These are phyloP conservation scores for Phoenix roebelenii DNA, from an alignment of 176 grass and related monocot species.

Conservation along the genomic window DNA sequence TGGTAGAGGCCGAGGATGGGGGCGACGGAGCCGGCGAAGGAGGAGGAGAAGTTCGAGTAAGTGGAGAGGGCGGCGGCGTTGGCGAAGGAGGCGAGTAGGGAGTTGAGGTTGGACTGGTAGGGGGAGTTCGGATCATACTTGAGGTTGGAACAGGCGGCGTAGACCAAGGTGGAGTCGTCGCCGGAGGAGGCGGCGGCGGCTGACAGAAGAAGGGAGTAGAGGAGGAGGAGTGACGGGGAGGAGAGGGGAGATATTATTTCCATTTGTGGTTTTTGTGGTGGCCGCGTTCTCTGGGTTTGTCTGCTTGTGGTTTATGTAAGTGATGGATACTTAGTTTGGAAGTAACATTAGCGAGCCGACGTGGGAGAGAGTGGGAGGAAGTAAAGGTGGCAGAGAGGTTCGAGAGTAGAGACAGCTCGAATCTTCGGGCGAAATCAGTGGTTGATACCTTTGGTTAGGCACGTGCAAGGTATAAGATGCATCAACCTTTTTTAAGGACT, in stretches of 20 bases:
- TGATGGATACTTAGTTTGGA: too few relatives aligned
- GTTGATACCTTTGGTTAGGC: too few relatives aligned
- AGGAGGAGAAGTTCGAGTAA: constrained; percentile 7
- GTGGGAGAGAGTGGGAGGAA: too few relatives aligned
- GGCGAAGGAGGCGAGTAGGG: constrained; percentile 49
- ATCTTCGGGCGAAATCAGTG: too few relatives aligned
- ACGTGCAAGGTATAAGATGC: too few relatives aligned
- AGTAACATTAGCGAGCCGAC: too few relatives aligned
- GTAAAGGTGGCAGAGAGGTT: too few relatives aligned
- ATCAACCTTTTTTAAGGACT: too few relatives aligned
- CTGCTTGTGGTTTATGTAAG: too few relatives aligned
- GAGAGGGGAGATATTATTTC: neutral
- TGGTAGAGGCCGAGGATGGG: constrained; percentile 5
- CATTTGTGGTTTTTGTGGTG: constrained; percentile 16
- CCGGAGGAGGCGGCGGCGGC: constrained; percentile 2
- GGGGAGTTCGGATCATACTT: constrained; percentile 37
- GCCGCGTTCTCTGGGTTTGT: neutral
- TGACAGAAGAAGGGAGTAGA: constrained; percentile 21
- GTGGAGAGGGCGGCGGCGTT: constrained; percentile 9
- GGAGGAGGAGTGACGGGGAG: constrained; percentile 4
- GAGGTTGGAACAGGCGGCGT: constrained; percentile 68
- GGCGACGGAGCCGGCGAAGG: neutral
- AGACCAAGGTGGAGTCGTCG: constrained; percentile 63
- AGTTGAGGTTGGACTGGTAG: constrained; percentile 55
- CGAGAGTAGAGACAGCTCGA: too few relatives aligned